Evolutionary conservation across 1,139 yeast species (phyloP), one percentile per base, ranked within the genome.

Genomic region (Pichia sp.): DNA sequence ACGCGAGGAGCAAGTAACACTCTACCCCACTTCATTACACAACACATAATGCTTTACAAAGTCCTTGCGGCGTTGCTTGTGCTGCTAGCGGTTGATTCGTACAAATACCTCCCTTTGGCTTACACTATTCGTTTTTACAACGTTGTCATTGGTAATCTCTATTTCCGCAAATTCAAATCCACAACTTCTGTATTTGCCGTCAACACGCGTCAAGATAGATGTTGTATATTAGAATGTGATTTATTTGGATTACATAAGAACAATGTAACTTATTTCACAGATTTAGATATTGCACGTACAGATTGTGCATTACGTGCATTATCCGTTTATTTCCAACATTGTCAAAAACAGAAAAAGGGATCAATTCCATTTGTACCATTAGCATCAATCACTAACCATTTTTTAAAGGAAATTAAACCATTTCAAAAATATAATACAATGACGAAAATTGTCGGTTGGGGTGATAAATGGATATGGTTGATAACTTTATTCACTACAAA

Each of bases 181-280:
- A 11, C 8, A 9, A 21, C 11, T 11, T 11, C 22, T 21, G 8
- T 21, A 9, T 21, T 9, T 21, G 8, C 10, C 8, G 11, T 11
- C 11, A 9, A 9, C 22, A 21, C n/a, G 12, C 66, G 70, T 50
- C 47, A 58, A 13, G 70, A 86, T 0, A 77, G 76, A 45, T 85
- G 83, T 23, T 78, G 91, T 1, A 76, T 84, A 8, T 62, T 83
- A 51, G 96, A 88, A 55, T 74, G 85, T 50, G 97, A 88, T 58
- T 71, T 83, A 66, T 85, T 85, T 53, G 55, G 55, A 3, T 52
- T 86, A 37, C 97, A 88, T 63, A 88, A 88, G 62, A 77, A 82
- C 41, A 88, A 88, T 56, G 75, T 88, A 15, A 82, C 96, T 2
- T 88, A 87, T 58, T 82, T 83, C 51, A 62, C 68, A n/a, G 97